Evolutionary conservation across 495 filamentous ascomycete species (phyloP), one percentile per base, ranked within the genome.

Genomic region (Aspergillus biplanus): DNA sequence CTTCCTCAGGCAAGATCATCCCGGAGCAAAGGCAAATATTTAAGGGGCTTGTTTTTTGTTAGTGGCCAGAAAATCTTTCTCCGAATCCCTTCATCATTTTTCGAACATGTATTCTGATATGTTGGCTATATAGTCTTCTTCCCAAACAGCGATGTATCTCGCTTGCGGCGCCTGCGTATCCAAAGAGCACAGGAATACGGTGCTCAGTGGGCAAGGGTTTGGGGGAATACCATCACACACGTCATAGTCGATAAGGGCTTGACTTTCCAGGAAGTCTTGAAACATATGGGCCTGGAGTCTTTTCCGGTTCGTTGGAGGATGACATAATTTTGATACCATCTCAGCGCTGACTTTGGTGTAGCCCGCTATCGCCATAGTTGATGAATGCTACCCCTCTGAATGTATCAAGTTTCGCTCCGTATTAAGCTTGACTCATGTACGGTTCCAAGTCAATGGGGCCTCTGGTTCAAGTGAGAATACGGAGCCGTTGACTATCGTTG

Each of bases 371-470:
- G 70, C 74, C 47, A 55, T 94, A 0, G 92, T 97, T 15, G 90
- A 92, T 61, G 91, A 95, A 56, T 74, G 78, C 3, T 99, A 92
- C 68, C 86, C 90, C 5, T 74, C 91, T 0, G 92, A 97, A 13
- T 97, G 93, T 58, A 86, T 95, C 37, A 76, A 79, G 33, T 89
- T 83, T 60, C 74, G 78, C 3, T 70, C 77, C 0, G 61, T 95
- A 0, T 69, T 93, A 4, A 84, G 87, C 62, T 76, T 85, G 5
- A 70, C 74, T 2, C 87, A 92, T 54, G 53, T 59, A 3, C 81
- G 82, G 8, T 96, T 94, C 68, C 76, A 74, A 48, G 78, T 93
- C 13, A 64, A 75, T 12, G 88, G 82, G 11, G 61, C 62, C 12
- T 70, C 71, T 11, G 37, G 39, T 33, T 48, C 59, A 18, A 27